Percentiles rank a stretch among this genome's conserved stretches.
Conservation (phyloP, 306 rosid species). For the Potentilla sterilis region DNA sequence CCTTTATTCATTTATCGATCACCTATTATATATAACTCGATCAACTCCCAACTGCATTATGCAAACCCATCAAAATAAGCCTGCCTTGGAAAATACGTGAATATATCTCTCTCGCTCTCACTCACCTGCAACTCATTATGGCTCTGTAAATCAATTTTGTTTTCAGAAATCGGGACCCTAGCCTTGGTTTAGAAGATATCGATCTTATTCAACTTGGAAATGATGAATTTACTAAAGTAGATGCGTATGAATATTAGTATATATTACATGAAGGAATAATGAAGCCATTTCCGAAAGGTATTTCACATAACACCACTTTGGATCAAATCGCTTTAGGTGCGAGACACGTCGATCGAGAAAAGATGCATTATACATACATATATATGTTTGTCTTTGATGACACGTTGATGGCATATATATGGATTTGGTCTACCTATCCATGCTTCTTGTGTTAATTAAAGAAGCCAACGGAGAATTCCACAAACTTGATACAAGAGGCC, state of each 20-base stretch:
- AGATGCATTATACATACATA: not conserved
- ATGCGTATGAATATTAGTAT: not conserved
- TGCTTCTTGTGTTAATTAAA: not conserved
- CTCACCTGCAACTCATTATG: not conserved
- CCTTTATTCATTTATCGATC: not conserved
- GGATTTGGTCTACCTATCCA: constrained; percentile 2
- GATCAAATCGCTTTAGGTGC: constrained; percentile 12
- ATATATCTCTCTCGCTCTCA: not conserved
- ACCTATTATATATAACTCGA: not conserved
- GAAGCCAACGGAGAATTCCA: not conserved
- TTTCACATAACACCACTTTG: not conserved
- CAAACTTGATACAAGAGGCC: not conserved
- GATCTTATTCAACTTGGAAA: not conserved
- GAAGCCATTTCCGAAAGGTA: not conserved
- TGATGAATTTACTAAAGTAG: not conserved
- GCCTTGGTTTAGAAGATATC: not conserved
- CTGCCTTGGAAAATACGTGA: no score
- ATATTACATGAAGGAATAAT: not conserved
- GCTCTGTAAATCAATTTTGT: not conserved
- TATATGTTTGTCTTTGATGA: not conserved
- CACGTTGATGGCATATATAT: not conserved
- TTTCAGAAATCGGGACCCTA: not conserved
- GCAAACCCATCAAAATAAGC: not conserved
- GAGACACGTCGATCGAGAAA: constrained; percentile 12
- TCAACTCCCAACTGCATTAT: not conserved